A percentile compares a stretch with the other conserved stretches of the same genome.
Evolutionary conservation across 2,329 filamentous ascomycete species (phyloP).

Genomic region (Paracoccidioides lutzii): DNA sequence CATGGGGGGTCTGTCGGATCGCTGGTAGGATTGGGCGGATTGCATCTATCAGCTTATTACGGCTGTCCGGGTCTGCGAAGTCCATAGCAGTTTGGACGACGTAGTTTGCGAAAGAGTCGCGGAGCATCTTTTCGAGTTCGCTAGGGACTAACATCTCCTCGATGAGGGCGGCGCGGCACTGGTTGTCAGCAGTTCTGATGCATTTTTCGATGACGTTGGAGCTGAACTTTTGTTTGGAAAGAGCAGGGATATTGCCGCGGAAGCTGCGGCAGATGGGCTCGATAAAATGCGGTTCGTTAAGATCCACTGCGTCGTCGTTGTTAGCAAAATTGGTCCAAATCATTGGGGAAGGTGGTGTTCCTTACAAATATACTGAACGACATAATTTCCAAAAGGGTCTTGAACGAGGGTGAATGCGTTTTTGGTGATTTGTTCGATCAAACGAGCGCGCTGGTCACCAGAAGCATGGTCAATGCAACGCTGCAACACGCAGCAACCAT

Average conservation of each 20-base stretch:
- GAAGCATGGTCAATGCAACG: slow-evolving; percentile 96
- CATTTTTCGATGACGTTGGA: slow-evolving; percentile 98
- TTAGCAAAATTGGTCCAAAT: background rate
- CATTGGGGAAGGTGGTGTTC: background rate
- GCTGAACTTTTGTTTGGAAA: slow-evolving; percentile 96
- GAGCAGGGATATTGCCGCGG: slow-evolving; percentile 53
- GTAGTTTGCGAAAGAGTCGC: slow-evolving; percentile 93
- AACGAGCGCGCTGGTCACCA: slow-evolving; percentile 71
- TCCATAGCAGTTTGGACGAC: slow-evolving; percentile 94
- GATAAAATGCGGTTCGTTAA: slow-evolving; percentile 77
- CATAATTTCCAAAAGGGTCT: slow-evolving; percentile 97
- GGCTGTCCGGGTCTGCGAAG: slow-evolving; percentile 60
- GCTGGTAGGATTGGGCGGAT: slow-evolving; percentile 74
- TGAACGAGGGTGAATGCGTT: slow-evolving; percentile 84
- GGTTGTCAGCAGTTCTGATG: slow-evolving; percentile 65
- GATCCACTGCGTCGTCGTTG: slow-evolving; percentile 44
- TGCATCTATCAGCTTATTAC: slow-evolving; percentile 63
- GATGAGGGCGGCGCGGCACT: slow-evolving; percentile 68
- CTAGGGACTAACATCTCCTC: slow-evolving; percentile 57
- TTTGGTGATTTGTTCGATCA: slow-evolving; percentile 75
- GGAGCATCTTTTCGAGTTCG: slow-evolving; percentile 78
- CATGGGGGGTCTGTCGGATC: slow-evolving; percentile 85
- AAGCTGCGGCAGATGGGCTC: slow-evolving; percentile 78
- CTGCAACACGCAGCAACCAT: slow-evolving; percentile 95
- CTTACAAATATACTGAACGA: slow-evolving; percentile 79